Conservation (phyloP, 495 filamentous ascomycete species). For the Penicillium diatomitis region DNA sequence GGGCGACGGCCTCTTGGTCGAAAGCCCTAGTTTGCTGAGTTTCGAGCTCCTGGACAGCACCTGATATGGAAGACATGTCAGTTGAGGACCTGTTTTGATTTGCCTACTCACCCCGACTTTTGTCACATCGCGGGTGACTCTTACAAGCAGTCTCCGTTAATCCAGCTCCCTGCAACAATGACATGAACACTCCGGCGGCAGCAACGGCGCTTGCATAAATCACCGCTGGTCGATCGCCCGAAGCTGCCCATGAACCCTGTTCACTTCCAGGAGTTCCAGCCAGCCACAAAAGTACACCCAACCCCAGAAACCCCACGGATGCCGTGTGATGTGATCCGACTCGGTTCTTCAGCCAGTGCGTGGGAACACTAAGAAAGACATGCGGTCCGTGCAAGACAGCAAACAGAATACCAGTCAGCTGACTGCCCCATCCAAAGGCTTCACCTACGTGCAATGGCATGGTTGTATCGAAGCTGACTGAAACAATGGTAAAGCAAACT, state of each 20-base stretch:
- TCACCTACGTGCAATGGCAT: neutral
- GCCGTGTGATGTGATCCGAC: neutral
- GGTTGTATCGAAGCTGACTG: slow-evolving; percentile 1
- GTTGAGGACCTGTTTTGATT: neutral
- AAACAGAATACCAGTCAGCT: neutral
- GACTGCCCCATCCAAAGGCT: neutral
- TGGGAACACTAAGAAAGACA: neutral
- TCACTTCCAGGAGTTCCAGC: neutral
- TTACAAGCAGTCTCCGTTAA: neutral
- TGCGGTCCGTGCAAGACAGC: neutral
- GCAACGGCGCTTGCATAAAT: neutral
- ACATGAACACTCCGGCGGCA: neutral
- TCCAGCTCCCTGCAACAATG: neutral
- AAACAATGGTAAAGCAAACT: neutral
- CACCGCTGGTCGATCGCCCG: neutral
- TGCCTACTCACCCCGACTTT: neutral
- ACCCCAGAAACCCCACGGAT: neutral
- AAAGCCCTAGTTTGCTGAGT: neutral
- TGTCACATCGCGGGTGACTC: neutral
- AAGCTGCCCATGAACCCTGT: neutral
- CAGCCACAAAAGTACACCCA: neutral
- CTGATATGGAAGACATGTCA: neutral
- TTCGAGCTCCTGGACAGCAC: neutral
- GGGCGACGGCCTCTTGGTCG: neutral
- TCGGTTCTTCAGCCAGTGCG: neutral